Evolutionary conservation across 192 early-diverging fungal genomes (phyloP), one percentile per base, ranked within the genome.

Genomic region (Gonapodya sp.): DNA sequence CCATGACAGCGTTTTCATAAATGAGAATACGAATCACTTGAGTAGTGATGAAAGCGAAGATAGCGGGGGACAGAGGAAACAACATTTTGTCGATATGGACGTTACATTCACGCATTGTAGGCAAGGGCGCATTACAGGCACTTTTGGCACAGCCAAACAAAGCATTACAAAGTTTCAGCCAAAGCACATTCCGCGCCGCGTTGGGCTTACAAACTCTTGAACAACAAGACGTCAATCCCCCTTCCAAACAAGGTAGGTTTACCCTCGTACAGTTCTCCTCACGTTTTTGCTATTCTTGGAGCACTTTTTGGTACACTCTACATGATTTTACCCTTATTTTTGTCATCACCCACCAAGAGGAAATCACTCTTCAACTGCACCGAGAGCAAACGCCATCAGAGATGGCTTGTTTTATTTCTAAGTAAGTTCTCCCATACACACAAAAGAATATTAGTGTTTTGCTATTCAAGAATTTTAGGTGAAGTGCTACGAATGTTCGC

Each of bases 121-220:
- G 46, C 46, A 24, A 64, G 46, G 46, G 8, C 46, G 46, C 46
- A 64, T 64, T 16, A 64, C 46, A 24, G 46, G 46, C 46, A 64
- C 46, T 24, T 64, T 64, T 64, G 46, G 46, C 24, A 64, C 46
- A 24, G 46, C 46, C 46, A 64, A 64, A 64, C 46, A 24, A 16
- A 64, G 46, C 46, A 64, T 64, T 64, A 64, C 46, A 64, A 64
- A 64, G 46, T 64, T 64, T 64, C 46, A 64, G 24, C 46, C 46
- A 64, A 64, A 64, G 24, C 46, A 24, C 46, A 64, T 64, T 64
- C 46, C 46, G 46, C 46, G 46, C 46, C 46, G 46, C 46, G 46
- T 64, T 64, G 46, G 46, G 46, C 46, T 8, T 64, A 64, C 46
- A 64, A 64, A 64, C 46, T 64, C 46, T 64, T 64, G 46, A 64